phyloP scores from a whole-genome alignment of 768 basidiomycete species.

The Kwoniella dendrophila region DNA sequence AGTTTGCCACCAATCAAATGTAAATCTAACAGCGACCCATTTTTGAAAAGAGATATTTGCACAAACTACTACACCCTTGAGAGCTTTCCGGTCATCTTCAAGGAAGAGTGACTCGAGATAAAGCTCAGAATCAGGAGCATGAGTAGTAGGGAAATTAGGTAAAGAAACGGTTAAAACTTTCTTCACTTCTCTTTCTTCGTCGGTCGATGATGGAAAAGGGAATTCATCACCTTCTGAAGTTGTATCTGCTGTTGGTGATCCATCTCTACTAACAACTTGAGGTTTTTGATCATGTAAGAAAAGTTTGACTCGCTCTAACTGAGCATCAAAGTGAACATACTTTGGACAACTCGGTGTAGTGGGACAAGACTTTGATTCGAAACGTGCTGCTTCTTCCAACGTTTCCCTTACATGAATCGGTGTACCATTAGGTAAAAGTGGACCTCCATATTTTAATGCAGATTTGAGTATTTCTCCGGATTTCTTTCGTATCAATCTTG shows the following conservation, averaged over 20 bases:
- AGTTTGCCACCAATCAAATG: constrained; percentile 93
- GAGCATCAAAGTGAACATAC: constrained; percentile 86
- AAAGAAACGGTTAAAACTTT: constrained; percentile 62
- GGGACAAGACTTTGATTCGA: constrained; percentile 68
- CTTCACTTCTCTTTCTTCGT: constrained; percentile 50
- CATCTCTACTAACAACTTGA: constrained; percentile 85
- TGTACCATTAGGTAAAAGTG: constrained; percentile 59
- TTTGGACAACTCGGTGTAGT: constrained; percentile 74
- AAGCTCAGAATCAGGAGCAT: constrained; percentile 54
- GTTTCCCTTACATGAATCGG: constrained; percentile 26
- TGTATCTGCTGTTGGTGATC: constrained; percentile 74
- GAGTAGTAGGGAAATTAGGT: constrained; percentile 67
- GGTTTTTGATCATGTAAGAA: constrained; percentile 96
- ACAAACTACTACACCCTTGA: constrained; percentile 76
- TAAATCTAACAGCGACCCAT: constrained; percentile 84
- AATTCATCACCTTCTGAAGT: constrained; percentile 58
- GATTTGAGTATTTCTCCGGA: constrained; percentile 91
- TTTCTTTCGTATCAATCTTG: constrained; percentile 75
- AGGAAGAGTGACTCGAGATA: constrained; percentile 58
- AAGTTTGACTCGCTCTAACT: constrained; percentile 90
- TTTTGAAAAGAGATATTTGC: constrained; percentile 86
- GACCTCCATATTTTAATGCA: constrained; percentile 73
- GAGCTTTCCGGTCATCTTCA: constrained; percentile 58
- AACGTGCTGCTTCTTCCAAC: constrained; percentile 29
- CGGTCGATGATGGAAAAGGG: constrained; percentile 57